Conservation (phyloP, 805 yeast species). For the Myxozyma neotropica region DNA sequence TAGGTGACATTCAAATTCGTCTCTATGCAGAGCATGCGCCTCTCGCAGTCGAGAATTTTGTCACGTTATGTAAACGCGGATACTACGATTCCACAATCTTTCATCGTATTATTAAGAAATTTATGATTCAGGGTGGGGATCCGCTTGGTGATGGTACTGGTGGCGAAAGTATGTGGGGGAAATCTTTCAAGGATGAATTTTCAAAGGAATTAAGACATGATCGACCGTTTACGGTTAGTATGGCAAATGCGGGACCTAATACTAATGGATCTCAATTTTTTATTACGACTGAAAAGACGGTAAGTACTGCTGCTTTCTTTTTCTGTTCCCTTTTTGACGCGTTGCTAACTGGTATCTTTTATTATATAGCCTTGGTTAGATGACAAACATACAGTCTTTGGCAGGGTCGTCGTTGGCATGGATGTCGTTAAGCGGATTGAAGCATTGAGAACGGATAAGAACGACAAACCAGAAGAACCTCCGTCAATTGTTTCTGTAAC, state of each 20-base stretch:
- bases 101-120: conserved; percentile 51
- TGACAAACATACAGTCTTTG: conserved; percentile 62
- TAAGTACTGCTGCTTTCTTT: conserved; percentile 1
- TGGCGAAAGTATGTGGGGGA: conserved; percentile 46
- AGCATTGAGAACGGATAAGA: conserved; percentile 48
- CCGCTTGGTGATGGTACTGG: conserved; percentile 51
- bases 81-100: conserved; percentile 48
- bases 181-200: conserved; percentile 51
- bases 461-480: conserved; percentile 51
- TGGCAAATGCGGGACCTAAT: conserved; percentile 63
- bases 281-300: conserved; percentile 57
- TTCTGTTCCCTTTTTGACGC: neutral
- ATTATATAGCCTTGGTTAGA: conserved; percentile 49
- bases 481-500: conserved; percentile 34
- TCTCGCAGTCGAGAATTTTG: conserved; percentile 49
- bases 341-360: neutral
- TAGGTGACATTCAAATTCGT: conserved; percentile 49
- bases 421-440: conserved; percentile 55
- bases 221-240: conserved; percentile 57
- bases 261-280: conserved; percentile 65
- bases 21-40: conserved; percentile 47
- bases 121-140: conserved; percentile 67
- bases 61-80: conserved; percentile 43
- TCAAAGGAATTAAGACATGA: conserved; percentile 53
- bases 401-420: conserved; percentile 54